phyloP scores from a whole-genome alignment of 371 early-diverging fungal genomes.

The Mucor circinelloides region DNA sequence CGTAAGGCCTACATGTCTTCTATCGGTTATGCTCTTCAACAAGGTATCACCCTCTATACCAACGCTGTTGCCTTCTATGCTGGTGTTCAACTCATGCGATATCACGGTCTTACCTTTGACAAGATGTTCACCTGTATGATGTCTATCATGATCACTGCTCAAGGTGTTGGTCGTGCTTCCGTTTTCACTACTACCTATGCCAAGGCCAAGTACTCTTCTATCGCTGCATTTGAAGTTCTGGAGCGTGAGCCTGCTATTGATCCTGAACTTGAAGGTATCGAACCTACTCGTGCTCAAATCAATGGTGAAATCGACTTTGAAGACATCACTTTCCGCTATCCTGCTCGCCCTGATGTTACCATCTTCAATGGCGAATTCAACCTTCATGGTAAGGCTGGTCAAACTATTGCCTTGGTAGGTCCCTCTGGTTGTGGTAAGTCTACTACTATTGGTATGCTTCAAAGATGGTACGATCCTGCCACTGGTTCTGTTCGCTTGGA shows the following conservation, averaged over 20 bases:
- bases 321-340: constrained; percentile 80
- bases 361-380: constrained; percentile 79
- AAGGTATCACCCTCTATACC: constrained; percentile 67
- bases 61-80: constrained; percentile 66
- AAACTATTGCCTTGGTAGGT: constrained; percentile 89
- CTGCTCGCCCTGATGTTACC: constrained; percentile 75
- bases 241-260: constrained; percentile 77
- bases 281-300: constrained; percentile 38
- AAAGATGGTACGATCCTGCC: constrained; percentile 84
- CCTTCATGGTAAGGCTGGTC: constrained; percentile 71
- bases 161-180: constrained; percentile 66
- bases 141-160: constrained; percentile 76
- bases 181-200: constrained; percentile 64
- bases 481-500: constrained; percentile 69
- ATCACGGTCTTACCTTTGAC: constrained; percentile 32
- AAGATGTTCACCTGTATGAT: constrained; percentile 70
- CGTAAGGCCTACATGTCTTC: constrained; percentile 59
- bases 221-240: constrained; percentile 73
- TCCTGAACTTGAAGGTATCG: constrained; percentile 63
- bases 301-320: constrained; percentile 59
- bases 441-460: constrained; percentile 81
- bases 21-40: constrained; percentile 70
- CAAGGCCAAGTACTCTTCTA: constrained; percentile 83
- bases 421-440: constrained; percentile 88
- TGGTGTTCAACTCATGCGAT: constrained; percentile 50